Evolutionary conservation across 2,329 filamentous ascomycete species (phyloP).

Genomic region (Xylaria sp.): DNA sequence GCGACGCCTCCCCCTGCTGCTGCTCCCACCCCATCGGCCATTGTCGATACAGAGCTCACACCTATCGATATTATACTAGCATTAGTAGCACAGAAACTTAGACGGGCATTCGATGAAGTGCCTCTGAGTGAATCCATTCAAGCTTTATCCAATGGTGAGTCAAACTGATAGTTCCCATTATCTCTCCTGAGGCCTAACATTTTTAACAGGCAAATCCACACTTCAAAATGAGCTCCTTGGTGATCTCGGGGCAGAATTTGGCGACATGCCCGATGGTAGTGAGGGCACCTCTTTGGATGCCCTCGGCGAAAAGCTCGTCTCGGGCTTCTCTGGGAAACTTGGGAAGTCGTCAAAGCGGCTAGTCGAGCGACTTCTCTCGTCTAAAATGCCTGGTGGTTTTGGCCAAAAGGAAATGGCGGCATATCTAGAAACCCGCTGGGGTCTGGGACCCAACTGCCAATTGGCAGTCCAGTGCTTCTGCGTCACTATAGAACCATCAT

Average conservation of each 20-base stretch:
- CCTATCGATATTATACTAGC: conserved; percentile 91
- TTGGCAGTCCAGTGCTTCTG: conserved; percentile 89
- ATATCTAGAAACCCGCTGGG: conserved; percentile 94
- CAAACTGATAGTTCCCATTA: conserved; percentile 53
- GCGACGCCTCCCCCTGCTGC: conserved; percentile 10
- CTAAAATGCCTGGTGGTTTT: conserved; percentile 99
- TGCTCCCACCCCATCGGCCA: conserved; percentile 15
- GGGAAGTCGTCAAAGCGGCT: conserved; percentile 95
- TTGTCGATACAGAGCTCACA: conserved; percentile 60
- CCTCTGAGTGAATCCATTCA: conserved; percentile 97
- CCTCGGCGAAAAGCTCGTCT: conserved; percentile 92
- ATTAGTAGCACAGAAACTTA: conserved; percentile 94
- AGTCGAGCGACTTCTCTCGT: conserved; percentile 93
- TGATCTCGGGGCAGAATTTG: conserved; percentile 97
- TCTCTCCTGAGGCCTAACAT: conserved; percentile 31
- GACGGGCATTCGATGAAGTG: conserved; percentile 89
- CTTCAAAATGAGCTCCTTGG: conserved; percentile 98
- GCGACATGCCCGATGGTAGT: conserved; percentile 97
- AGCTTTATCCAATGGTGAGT: conserved; percentile 88
- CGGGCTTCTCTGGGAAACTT: conserved; percentile 96
- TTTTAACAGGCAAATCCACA: conserved; percentile 86
- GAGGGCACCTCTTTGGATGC: conserved; percentile 97
- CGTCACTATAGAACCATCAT: conserved; percentile 89
- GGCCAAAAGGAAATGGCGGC: conserved; percentile 96
- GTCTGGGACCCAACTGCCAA: conserved; percentile 84